Evolutionary conservation across 805 yeast species (phyloP).

Genomic region (Ogataea trehaloabstinens): DNA sequence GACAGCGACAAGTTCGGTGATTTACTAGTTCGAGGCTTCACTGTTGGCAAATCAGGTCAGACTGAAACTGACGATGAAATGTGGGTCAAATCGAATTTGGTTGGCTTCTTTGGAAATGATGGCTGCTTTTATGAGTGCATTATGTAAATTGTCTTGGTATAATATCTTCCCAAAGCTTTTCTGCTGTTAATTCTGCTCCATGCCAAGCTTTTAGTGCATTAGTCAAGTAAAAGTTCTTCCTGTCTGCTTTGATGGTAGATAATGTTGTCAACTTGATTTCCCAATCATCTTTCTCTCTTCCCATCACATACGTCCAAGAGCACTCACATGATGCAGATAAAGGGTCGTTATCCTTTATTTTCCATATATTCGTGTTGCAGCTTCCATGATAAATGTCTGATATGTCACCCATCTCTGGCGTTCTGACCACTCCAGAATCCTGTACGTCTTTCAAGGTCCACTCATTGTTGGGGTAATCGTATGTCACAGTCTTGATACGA

Average conservation of each 20-base stretch:
- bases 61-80: conserved; percentile 42
- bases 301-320: conserved; percentile 40
- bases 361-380: conserved; percentile 39
- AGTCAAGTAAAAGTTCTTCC: conserved; percentile 31
- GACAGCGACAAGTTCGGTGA: conserved; percentile 46
- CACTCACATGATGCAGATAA: conserved; percentile 38
- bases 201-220: conserved; percentile 37
- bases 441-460: conserved; percentile 36
- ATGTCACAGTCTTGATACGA: conserved; percentile 26
- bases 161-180: conserved; percentile 34
- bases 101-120: conserved; percentile 65
- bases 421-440: conserved; percentile 35
- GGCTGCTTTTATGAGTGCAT: conserved; percentile 60
- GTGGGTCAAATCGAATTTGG: conserved; percentile 46
- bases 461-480: conserved; percentile 33
- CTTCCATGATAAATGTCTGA: conserved; percentile 41
- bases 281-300: conserved; percentile 41
- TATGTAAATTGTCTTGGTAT: conserved; percentile 35
- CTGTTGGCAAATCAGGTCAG: conserved; percentile 46
- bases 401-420: conserved; percentile 31
- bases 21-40: conserved; percentile 61
- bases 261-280: conserved; percentile 32
- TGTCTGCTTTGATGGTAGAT: conserved; percentile 33
- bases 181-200: conserved; percentile 29
- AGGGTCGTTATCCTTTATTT: conserved; percentile 36